Conservation (phyloP, 768 basidiomycete species). For the Mycena haematopus region DNA sequence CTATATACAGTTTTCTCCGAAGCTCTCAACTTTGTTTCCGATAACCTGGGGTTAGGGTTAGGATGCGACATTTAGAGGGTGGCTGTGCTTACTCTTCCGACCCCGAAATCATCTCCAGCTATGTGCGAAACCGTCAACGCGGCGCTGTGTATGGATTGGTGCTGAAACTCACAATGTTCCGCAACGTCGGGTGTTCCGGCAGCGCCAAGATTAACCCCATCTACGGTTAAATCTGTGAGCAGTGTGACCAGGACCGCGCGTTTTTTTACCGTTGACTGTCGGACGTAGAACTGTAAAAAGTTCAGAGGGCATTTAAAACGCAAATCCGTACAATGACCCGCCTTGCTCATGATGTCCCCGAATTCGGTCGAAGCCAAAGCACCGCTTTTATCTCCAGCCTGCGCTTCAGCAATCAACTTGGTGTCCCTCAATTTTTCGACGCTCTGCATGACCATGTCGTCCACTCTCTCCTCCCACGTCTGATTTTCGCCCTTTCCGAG, state of each 20-base stretch:
- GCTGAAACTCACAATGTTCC: conserved; percentile 66
- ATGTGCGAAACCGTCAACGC: neutral
- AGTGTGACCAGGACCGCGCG: neutral
- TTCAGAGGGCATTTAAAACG: neutral
- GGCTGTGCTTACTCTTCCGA: conserved; percentile 66
- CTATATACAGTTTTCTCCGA: conserved; percentile 82
- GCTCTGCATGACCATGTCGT: conserved; percentile 75
- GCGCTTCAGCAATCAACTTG: conserved; percentile 59
- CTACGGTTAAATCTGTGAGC: conserved; percentile 39
- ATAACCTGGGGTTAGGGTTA: conserved; percentile 53
- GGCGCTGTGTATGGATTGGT: neutral
- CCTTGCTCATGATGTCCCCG: conserved; percentile 90
- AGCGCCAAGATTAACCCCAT: conserved; percentile 73
- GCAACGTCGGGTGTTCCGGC: conserved; percentile 57
- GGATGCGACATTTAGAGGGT: neutral
- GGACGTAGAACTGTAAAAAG: conserved; percentile 69
- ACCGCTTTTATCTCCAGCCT: conserved; percentile 42
- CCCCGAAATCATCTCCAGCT: conserved; percentile 70
- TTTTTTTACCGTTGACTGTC: conserved; percentile 64
- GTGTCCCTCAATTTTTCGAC: conserved; percentile 65
- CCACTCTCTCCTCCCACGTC: conserved; percentile 74
- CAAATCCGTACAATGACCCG: conserved; percentile 31
- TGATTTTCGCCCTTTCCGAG: conserved; percentile 60
- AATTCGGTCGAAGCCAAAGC: conserved; percentile 70
- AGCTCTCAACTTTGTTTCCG: conserved; percentile 68